Conservation (phyloP, 75 land plant genomes). For the Azolla pinnata region DNA sequence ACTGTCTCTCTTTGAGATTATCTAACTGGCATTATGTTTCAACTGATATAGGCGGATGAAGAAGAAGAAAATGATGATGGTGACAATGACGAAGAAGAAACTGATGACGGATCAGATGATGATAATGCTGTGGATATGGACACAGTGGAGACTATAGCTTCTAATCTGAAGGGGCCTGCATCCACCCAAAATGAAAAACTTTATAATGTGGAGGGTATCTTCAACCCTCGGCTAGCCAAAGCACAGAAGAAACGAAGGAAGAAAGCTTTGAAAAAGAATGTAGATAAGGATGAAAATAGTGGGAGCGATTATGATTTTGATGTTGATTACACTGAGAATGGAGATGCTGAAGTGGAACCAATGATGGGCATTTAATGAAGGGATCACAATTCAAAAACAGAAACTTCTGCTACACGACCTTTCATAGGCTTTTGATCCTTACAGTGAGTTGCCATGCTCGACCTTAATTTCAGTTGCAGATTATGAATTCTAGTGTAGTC, state of each 20-base stretch:
- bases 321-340: slow-evolving; percentile 42
- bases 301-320: slow-evolving; percentile 57
- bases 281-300: slow-evolving; percentile 27
- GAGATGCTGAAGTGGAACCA: background rate
- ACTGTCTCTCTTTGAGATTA: background rate
- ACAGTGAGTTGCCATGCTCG: too few species aligned
- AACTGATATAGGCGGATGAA: slow-evolving; percentile 5
- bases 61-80: too few species aligned
- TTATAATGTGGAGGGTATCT: slow-evolving; percentile 76
- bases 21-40: background rate
- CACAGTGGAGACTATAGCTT: slow-evolving; percentile 8
- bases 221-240: slow-evolving; percentile 51
- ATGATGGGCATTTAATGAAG: slow-evolving; percentile 1
- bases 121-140: slow-evolving; percentile 7
- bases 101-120: background rate
- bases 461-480: too few species aligned
- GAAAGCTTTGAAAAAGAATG: slow-evolving; percentile 33
- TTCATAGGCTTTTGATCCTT: too few species aligned
- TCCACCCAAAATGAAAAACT: slow-evolving; percentile 56
- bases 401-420: too few species aligned
- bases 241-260: slow-evolving; percentile 64
- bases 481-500: too few species aligned
- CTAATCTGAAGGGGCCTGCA: slow-evolving; percentile 10
- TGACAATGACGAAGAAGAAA: slow-evolving; percentile 15
- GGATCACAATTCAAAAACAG: background rate